Conservation (phyloP, 108 stramenopile species). For the Cyclotella baltica region DNA sequence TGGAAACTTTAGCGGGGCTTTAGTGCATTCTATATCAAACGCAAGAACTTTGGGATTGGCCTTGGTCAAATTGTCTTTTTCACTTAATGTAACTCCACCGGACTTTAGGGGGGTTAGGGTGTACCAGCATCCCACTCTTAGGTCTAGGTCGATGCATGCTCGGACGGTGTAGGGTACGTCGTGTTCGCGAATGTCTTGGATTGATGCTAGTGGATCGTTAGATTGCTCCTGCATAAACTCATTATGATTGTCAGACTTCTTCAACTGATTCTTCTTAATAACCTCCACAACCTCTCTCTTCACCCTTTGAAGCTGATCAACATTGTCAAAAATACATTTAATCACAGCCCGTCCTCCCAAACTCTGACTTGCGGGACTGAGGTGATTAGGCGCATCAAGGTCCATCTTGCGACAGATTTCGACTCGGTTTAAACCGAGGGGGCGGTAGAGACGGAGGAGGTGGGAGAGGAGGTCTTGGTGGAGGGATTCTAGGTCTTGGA, state of each 20-base stretch:
- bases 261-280: conserved; percentile 54
- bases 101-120: conserved; percentile 77
- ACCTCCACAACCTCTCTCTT: conserved; percentile 63
- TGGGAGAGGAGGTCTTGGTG: conserved; percentile 76
- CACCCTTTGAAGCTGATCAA: conserved; percentile 78
- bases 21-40: conserved; percentile 99
- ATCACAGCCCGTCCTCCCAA: conserved; percentile 63
- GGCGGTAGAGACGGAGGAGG: conserved; percentile 74
- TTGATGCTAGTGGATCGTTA: conserved; percentile 15
- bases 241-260: conserved; percentile 23
- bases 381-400: conserved; percentile 79
- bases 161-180: conserved; percentile 97
- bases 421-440: conserved; percentile 62
- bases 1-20: conserved; percentile 98
- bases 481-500: conserved; percentile 45
- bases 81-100: conserved; percentile 72
- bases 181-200: conserved; percentile 88
- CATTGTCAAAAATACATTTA: conserved; percentile 81
- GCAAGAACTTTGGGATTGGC: conserved; percentile 95
- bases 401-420: conserved; percentile 75
- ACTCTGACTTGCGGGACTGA: conserved; percentile 52
- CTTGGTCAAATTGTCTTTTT: conserved; percentile 91
- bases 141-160: conserved; percentile 89
- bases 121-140: conserved; percentile 98
- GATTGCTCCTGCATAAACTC: conserved; percentile 3